Evolutionary conservation across 805 yeast genomes (phyloP).

Genomic region (Saccharomycopsis babjevae): DNA sequence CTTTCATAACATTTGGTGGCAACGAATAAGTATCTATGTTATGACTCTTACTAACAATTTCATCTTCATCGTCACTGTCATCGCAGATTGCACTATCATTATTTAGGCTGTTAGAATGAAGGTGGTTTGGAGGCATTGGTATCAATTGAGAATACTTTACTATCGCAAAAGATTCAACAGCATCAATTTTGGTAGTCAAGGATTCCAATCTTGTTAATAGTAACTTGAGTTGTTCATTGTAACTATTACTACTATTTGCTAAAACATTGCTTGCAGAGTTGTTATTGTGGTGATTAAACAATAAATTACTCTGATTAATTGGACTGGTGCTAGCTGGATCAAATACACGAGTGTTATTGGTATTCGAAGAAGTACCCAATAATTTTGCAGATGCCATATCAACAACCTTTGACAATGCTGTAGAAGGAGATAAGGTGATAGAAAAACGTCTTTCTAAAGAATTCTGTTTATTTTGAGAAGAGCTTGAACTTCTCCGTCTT

Average conservation of each 20-base stretch:
- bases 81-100: conserved; percentile 19
- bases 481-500: conserved; percentile 35
- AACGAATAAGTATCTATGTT: conserved; percentile 23
- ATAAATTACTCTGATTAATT: not conserved
- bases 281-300: conserved; percentile 12
- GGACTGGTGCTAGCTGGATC: conserved; percentile 1
- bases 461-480: conserved; percentile 45
- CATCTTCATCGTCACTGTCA: conserved; percentile 21
- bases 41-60: not conserved
- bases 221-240: not conserved
- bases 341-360: conserved; percentile 15
- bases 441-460: conserved; percentile 51
- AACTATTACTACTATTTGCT: conserved; percentile 22
- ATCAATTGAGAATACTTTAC: conserved; percentile 79
- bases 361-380: conserved; percentile 40
- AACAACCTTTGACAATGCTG: conserved; percentile 79
- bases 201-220: conserved; percentile 40
- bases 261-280: conserved; percentile 23
- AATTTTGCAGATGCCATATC: conserved; percentile 81
- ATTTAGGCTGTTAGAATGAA: conserved; percentile 6
- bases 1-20: conserved; percentile 46
- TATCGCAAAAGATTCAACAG: conserved; percentile 80
- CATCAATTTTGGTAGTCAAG: conserved; percentile 83
- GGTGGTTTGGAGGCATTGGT: conserved; percentile 47
- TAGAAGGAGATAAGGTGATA: conserved; percentile 66